Percentiles rank a stretch among this genome's conserved stretches.
These are phyloP conservation scores for Spergularia marina DNA, from an alignment of 148 eudicot genomes.

Conservation along the genomic window DNA sequence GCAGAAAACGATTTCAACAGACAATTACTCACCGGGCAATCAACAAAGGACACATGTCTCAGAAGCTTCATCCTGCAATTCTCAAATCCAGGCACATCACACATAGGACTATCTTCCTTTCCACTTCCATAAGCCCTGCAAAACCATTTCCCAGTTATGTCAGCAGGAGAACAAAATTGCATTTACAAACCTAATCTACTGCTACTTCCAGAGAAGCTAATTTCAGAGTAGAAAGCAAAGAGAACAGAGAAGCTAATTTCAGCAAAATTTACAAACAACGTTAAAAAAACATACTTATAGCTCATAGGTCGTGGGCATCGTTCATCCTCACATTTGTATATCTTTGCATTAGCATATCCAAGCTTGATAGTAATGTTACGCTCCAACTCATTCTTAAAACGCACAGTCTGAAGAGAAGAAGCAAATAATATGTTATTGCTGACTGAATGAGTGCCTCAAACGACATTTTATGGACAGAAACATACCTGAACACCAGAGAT, in stretches of 20 bases:
- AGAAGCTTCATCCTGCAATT: slow-evolving; percentile 85
- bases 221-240: background rate
- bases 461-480: background rate
- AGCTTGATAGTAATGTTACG: slow-evolving; percentile 97
- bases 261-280: background rate
- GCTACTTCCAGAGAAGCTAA: too few relatives aligned
- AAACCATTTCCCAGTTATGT: slow-evolving; percentile 7
- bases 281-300: slow-evolving; percentile 59
- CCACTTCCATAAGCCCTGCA: slow-evolving; percentile 99
- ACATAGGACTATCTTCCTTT: slow-evolving; percentile 89
- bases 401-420: slow-evolving; percentile 58
- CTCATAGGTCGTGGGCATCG: slow-evolving; percentile 90
- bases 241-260: background rate
- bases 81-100: slow-evolving; percentile 98
- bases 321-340: slow-evolving; percentile 89
- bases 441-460: background rate
- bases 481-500: slow-evolving; percentile 97
- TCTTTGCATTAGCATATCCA: slow-evolving; percentile 98
- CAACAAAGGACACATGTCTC: slow-evolving; percentile 95
- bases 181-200: background rate
- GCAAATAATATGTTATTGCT: background rate
- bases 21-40: slow-evolving; percentile 69
- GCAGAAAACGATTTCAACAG: background rate
- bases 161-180: background rate
- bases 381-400: slow-evolving; percentile 96